Evolutionary conservation across 1,284 basidiomycete genomes (phyloP).

Genomic region (Boletus smithii): DNA sequence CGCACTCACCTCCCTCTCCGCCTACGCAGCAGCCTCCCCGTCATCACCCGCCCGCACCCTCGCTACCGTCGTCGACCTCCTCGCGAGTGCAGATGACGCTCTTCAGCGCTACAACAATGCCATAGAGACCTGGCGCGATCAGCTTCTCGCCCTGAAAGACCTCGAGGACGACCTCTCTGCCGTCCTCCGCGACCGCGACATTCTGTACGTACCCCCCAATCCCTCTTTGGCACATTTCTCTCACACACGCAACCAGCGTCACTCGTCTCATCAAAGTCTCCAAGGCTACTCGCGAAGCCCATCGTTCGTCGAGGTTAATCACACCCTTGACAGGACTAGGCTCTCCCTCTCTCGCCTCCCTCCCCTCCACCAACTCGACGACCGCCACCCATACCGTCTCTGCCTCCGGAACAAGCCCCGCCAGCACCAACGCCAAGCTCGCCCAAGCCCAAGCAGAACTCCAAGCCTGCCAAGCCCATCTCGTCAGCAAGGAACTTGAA

Average conservation of each 20-base stretch:
- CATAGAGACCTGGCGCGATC: slow-evolving; percentile 63
- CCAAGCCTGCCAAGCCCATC: slow-evolving; percentile 72
- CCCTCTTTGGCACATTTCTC: too few species aligned
- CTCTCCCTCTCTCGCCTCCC: slow-evolving; percentile 39
- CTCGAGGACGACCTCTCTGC: slow-evolving; percentile 70
- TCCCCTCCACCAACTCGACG: slow-evolving; percentile 31
- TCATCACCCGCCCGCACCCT: slow-evolving; percentile 53
- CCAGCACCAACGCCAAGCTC: slow-evolving; percentile 47
- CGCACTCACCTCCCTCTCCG: slow-evolving; percentile 64
- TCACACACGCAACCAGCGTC: slow-evolving; percentile 42
- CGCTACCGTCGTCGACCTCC: slow-evolving; percentile 52
- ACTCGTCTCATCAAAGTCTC: slow-evolving; percentile 75
- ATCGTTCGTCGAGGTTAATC: slow-evolving; percentile 25
- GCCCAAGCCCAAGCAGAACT: slow-evolving; percentile 65
- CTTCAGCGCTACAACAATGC: slow-evolving; percentile 55
- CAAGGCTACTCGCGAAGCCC: slow-evolving; percentile 50
- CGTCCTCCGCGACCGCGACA: slow-evolving; percentile 70
- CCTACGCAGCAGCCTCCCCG: slow-evolving; percentile 66
- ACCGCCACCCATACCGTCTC: slow-evolving; percentile 25
- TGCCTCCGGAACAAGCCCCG: slow-evolving; percentile 3
- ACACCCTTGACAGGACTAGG: slow-evolving; percentile 28
- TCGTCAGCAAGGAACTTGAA: slow-evolving; percentile 63
- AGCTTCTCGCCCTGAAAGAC: slow-evolving; percentile 42
- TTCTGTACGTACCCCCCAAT: slow-evolving; percentile 52
- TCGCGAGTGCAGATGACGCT: slow-evolving; percentile 66